Percentiles rank a stretch among this genome's conserved stretches.
Evolutionary conservation across 352 stramenopile species (phyloP).

Genomic region (Pythium coloratum): DNA sequence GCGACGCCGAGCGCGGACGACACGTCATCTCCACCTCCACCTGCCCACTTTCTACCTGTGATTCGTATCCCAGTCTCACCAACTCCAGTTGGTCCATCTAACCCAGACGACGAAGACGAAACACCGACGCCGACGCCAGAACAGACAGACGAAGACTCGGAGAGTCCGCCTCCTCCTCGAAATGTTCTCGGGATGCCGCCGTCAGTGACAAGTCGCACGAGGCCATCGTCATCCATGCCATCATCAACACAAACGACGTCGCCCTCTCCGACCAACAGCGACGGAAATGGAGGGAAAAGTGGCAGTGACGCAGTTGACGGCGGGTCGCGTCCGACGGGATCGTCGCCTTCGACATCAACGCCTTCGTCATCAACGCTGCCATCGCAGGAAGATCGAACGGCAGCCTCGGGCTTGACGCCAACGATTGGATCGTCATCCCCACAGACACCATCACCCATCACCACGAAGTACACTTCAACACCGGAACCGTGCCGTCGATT

Average conservation of each 20-base stretch:
- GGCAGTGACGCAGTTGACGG: not conserved
- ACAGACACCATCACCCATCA: not conserved
- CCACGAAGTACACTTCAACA: not conserved
- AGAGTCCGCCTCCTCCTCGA: constrained; percentile 1
- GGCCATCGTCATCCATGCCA: not conserved
- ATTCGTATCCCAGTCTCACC: not conserved
- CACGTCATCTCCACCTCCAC: not conserved
- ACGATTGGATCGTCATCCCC: not conserved
- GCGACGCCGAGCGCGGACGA: not conserved
- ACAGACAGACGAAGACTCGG: not conserved
- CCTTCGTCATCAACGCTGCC: not conserved
- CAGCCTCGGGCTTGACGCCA: not conserved
- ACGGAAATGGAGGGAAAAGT: not conserved
- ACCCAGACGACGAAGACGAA: not conserved
- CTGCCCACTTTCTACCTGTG: not conserved
- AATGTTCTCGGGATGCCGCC: not conserved
- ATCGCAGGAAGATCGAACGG: not conserved
- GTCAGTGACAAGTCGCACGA: not conserved
- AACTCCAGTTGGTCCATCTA: not conserved
- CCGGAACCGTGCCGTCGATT: not conserved
- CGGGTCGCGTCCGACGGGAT: not conserved
- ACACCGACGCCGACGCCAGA: not conserved
- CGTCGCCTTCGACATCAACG: not conserved
- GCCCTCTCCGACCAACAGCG: not conserved
- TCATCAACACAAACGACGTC: not conserved